Base-by-base conservation (phyloP, 805 yeast species). In the Ogataea kodamae region DNA sequence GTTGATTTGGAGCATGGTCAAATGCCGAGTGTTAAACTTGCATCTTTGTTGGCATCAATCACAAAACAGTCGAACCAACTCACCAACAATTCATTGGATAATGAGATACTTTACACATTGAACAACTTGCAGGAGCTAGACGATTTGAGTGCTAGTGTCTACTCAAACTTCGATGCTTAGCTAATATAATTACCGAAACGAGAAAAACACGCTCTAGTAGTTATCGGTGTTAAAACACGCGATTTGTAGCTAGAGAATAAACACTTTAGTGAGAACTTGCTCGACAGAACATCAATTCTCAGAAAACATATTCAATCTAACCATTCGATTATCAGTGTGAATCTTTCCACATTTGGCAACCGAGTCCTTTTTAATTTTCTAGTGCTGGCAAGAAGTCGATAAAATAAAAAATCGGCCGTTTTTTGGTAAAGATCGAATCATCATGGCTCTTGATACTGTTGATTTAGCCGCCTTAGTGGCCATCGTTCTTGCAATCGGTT, bases 101-200 rank as follows among this genome's bases (percentile, higher is more conserved):
- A 57, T 23, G 59, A 55, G 11, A 43, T 55, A 6, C 44, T 58
- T 24, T 46, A 45, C 36, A 46, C 65, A 4, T 61, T 78, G 70
- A 68, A 72, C 45, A 62, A 61, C 39, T 58, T 69, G 19, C 78
- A 74, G 11, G 87, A 79, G 43, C 68, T 89, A 37, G 94, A 85
- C 45, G 96, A 87, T 40, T 70, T 89, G 46, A 81, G 95, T 61
- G 97, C 97, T 4, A 72, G 87, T 46, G 89, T 89, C 6, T 89
- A 89, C 57, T 81, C 95, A 12, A 87, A 87, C 51, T 85, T 83
- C 30, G 59, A 55, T 36, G 45, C 52, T 13, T 51, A 28, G 26
- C 13, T 22, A 33, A 35, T 35, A 28, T 28, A 22, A 33, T 35
- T 28, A 35, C 11, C 18, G 9, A 22, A n/a, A 11, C 15, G 18